Evolutionary conservation across 2,329 filamentous ascomycete species (phyloP).

Genomic region (Phaeosphaeriaceae sp.): DNA sequence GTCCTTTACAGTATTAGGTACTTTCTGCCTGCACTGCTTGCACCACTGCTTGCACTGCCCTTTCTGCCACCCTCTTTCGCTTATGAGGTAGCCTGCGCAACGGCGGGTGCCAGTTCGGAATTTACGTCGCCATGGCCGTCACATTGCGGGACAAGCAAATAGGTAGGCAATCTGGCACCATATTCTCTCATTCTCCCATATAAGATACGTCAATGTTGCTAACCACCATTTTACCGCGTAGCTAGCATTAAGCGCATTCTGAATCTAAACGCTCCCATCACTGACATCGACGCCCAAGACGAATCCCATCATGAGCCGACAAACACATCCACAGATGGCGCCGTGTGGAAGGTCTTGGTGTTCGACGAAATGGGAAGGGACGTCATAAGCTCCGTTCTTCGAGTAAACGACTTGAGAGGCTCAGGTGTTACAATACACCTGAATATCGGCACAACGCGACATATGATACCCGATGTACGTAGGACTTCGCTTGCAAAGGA

Average conservation of each 20-base stretch:
- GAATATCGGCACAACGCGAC: constrained; percentile 79
- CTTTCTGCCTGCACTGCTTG: too few relatives aligned
- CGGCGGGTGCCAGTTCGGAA: constrained; percentile 28
- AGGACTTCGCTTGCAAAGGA: background rate
- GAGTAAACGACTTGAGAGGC: constrained; percentile 88
- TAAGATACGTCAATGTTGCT: too few relatives aligned
- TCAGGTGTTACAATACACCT: constrained; percentile 69
- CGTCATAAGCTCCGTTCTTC: constrained; percentile 94
- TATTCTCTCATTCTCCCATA: background rate
- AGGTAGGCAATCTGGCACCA: constrained; percentile 23
- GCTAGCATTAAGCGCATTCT: constrained; percentile 94
- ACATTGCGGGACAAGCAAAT: constrained; percentile 73
- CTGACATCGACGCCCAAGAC: constrained; percentile 66
- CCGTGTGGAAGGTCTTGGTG: constrained; percentile 69
- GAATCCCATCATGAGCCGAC: constrained; percentile 48
- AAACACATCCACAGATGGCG: constrained; percentile 20
- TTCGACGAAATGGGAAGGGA: constrained; percentile 92
- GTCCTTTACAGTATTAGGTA: too few relatives aligned
- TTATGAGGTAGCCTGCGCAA: constrained; percentile 35
- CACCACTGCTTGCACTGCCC: too few relatives aligned
- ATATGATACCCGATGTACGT: constrained; percentile 87
- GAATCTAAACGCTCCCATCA: constrained; percentile 81
- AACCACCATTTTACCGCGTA: constrained; percentile 45
- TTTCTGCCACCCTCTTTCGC: constrained; percentile 8
- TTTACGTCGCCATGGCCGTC: constrained; percentile 36